Percentiles rank a stretch among this genome's conserved stretches.
phyloP scores from a whole-genome alignment of 129 eudicot species.

The Flaveria ramosissima region DNA sequence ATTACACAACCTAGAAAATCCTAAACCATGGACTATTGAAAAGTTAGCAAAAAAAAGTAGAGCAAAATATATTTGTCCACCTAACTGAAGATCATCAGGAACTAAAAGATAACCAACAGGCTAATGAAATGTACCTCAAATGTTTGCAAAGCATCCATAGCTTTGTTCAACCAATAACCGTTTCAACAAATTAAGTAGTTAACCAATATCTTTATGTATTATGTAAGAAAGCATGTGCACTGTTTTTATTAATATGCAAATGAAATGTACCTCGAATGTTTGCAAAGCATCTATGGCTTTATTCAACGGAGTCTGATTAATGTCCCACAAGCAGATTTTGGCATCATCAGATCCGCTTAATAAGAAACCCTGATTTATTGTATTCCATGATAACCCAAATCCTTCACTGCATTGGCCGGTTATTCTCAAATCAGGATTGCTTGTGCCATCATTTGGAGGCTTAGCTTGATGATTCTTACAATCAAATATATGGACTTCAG shows the following conservation, averaged over 20 bases:
- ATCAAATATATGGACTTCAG: conserved; percentile 70
- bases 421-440: conserved; percentile 84
- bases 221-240: not conserved
- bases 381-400: conserved; percentile 88
- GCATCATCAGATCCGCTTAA: conserved; percentile 81
- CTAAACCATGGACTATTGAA: too few species aligned
- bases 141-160: too few species aligned
- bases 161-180: too few species aligned
- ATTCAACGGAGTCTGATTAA: conserved; percentile 54
- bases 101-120: too few species aligned
- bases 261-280: conserved; percentile 56
- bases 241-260: not conserved
- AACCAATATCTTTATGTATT: too few species aligned
- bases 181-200: too few species aligned
- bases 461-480: conserved; percentile 68
- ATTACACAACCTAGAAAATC: too few species aligned
- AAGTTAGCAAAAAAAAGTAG: too few species aligned
- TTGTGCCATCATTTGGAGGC: conserved; percentile 64
- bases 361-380: conserved; percentile 64
- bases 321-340: conserved; percentile 87
- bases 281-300: conserved; percentile 66
- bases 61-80: too few species aligned
- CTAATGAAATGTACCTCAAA: too few species aligned
- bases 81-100: too few species aligned
- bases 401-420: conserved; percentile 73